Base-by-base conservation (phyloP, 805 yeast species). In the Ogataea nonfermentans region DNA sequence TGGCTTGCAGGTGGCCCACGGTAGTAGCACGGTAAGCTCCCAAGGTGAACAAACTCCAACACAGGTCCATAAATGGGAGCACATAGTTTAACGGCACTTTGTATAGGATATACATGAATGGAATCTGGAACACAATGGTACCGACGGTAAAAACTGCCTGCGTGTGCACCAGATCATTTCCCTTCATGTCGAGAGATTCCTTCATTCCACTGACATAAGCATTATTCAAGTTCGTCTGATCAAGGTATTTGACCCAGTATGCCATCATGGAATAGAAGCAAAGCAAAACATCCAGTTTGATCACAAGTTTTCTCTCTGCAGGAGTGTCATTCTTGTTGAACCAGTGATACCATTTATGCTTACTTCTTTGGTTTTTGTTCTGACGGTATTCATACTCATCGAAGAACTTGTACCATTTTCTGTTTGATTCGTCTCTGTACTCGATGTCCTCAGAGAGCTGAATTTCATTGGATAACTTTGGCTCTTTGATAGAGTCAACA, bases 161-260 rank as follows among this genome's bases (percentile, higher is more conserved):
- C 15, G 58, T 55, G 14, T 43, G 41, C 25, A 53, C 54, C 28
- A 57, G 40, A 24, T 56, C 56, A 34, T 57, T 55, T 8, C 59
- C 60, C 7, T 48, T 26, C 22, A 57, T 37, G 4, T 48, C 42
- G n/a, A 57, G 33, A 4, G 31, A 83, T 42, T 78, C 79, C 49
- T 76, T 70, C 84, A 81, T 76, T 6, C 86, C 86, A 12, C 78
- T 68, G 13, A 79, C 81, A 53, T 79, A 80, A 2, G 86, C 86
- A 50, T 75, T 72, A 26, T 71, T 62, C 27, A 77, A 56, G 37
- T 78, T 78, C 10, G 73, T 65, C 49, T 80, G 66, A 56, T 80
- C 85, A 22, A 81, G 67, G 53, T 78, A 80, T 48, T 79, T 80
- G 44, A 81, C 78, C 84, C 84, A 81, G 57, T 80, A 79, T 1